Conservation (phyloP, 2,329 filamentous ascomycete species). For the Septoria petroselini region DNA sequence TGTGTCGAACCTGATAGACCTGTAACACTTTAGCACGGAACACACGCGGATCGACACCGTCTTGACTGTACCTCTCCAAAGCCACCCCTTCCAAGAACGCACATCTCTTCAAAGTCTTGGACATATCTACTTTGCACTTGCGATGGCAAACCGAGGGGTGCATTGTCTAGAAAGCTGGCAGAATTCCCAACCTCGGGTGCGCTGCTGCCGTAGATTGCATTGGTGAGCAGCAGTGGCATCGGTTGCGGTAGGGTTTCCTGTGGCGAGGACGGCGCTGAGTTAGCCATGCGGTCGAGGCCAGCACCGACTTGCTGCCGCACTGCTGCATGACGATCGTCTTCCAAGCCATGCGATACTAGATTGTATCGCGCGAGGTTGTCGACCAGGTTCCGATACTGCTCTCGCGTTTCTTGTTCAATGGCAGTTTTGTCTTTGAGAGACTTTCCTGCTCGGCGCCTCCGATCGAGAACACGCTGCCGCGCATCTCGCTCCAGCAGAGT, state of each 20-base stretch:
- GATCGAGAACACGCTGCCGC: conserved; percentile 40
- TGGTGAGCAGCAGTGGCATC: conserved; percentile 26
- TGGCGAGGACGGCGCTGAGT: conserved; percentile 3
- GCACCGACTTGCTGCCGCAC: conserved; percentile 40
- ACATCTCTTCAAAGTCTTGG: conserved; percentile 53
- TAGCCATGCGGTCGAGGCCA: conserved; percentile 36
- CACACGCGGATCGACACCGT: conserved; percentile 58
- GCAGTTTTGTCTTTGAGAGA: conserved; percentile 34
- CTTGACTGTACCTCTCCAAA: conserved; percentile 59
- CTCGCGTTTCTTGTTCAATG: conserved; percentile 38
- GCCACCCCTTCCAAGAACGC: conserved; percentile 60
- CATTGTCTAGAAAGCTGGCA: conserved; percentile 17
- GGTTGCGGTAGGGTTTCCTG: conserved; percentile 16
- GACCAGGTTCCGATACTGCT: conserved; percentile 42
- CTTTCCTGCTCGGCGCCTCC: conserved; percentile 20
- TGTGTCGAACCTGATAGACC: conserved; percentile 60
- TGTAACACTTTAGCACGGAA: conserved; percentile 54
- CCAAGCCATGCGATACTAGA: conserved; percentile 40
- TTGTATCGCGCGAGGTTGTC: conserved; percentile 38
- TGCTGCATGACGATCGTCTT: conserved; percentile 36
- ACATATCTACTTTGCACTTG: conserved; percentile 46
- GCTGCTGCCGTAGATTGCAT: conserved; percentile 5
- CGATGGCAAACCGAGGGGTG: conserved; percentile 23
- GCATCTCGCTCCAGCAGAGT: conserved; percentile 48
- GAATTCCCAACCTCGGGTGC: conserved; percentile 11